Evolutionary conservation across 441 rosid genomes (phyloP), one percentile per base, ranked within the genome.

Genomic region (Manihot esculenta): DNA sequence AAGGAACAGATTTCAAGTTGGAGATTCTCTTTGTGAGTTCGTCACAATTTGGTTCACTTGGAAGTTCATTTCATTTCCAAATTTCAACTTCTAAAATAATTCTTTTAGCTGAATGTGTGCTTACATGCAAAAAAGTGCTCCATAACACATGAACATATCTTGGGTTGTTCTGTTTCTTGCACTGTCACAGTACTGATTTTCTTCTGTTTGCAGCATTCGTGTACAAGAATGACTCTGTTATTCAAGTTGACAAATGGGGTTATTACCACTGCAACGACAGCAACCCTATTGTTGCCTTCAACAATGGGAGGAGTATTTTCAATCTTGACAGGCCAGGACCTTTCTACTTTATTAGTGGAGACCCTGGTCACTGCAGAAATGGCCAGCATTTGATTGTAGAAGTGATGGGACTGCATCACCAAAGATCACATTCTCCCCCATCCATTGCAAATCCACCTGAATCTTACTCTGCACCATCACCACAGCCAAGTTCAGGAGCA

Each of bases 191-290:
- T 69, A 14, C 26, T 42, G 62, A 51, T 71, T 23, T 49, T 0
- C 0, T 49, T 1, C 14, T 1, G n/a, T 45, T 7, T 77, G 78
- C 74, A 92, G 97, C 75, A 13, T 94, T 94, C 62, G 88, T 76
- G 78, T 94, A 92, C 88, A 77, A 75, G 71, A 87, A 88, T 33
- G 97, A 92, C 72, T 94, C 99, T 0, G 96, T 89, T 24, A 71
- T 90, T 48, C 79, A 85, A 72, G 98, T 94, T 18, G 98, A 94
- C 75, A 90, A 90, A 81, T 86, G 86, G 88, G 87, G 89, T 1
- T 92, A 84, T 78, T 87, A 79, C 83, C 98, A 94, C 62, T 94
- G 99, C 84, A 85, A 84, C 77, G 47, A 74, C 3, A 87, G 85
- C 80, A 70, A 80, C 0, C 84, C 90, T 0, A 73, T 84, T 21